phyloP scores from a whole-genome alignment of 106 monocot species.

The Dendrobium huoshanense region DNA sequence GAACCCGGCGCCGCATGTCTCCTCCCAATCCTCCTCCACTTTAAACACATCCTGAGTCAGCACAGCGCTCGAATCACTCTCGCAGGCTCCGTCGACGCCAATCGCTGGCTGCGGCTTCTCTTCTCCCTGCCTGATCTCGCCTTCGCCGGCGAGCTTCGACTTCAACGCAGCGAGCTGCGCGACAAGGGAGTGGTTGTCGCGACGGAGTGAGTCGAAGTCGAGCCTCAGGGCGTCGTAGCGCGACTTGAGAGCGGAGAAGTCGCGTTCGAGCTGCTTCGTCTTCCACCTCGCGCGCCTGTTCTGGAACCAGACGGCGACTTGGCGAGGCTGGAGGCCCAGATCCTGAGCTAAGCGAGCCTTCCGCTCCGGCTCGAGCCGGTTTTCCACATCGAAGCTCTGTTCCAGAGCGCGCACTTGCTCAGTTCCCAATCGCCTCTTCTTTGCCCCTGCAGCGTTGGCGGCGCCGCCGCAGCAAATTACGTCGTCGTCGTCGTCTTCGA shows the following conservation, averaged over 20 bases:
- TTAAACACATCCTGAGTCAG: slow-evolving; percentile 22
- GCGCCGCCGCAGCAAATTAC: slow-evolving; percentile 12
- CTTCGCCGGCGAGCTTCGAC: background rate
- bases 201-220: slow-evolving; percentile 27
- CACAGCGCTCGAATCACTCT: slow-evolving; percentile 49
- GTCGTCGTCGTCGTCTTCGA: slow-evolving; percentile 23
- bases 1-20: slow-evolving; percentile 32
- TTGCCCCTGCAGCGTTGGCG: slow-evolving; percentile 17
- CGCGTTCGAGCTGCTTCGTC: slow-evolving; percentile 82
- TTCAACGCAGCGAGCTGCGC: slow-evolving; percentile 26
- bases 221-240: slow-evolving; percentile 36
- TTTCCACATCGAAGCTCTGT: slow-evolving; percentile 76
- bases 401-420: slow-evolving; percentile 72
- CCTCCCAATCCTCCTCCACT: slow-evolving; percentile 32
- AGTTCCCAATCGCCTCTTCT: slow-evolving; percentile 56
- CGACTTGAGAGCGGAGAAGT: slow-evolving; percentile 47
- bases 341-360: slow-evolving; percentile 67
- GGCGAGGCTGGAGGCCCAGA: slow-evolving; percentile 76
- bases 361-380: slow-evolving; percentile 74
- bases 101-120: slow-evolving; percentile 2
- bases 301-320: slow-evolving; percentile 96
- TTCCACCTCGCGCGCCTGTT: slow-evolving; percentile 92
- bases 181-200: slow-evolving; percentile 20
- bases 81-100: slow-evolving; percentile 29
- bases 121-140: background rate